Evolutionary conservation across 768 basidiomycete species (phyloP), one percentile per base, ranked within the genome.

Genomic region (Russula griseocarnosa): DNA sequence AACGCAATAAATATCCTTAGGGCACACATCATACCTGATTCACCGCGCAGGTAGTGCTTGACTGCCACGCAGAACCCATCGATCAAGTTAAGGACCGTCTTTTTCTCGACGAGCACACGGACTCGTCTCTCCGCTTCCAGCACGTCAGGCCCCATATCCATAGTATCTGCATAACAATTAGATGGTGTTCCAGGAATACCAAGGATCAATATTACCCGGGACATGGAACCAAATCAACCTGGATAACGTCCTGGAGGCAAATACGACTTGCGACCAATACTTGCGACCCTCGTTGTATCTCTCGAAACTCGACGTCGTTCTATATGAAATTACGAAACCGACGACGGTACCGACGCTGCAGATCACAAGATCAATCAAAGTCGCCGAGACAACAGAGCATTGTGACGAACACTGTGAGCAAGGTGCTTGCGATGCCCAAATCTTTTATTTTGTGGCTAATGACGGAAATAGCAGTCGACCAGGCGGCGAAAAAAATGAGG

Each of bases 211-310:
- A 63, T 77, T 69, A 84, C 86, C 78, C 22, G 82, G 82, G 9
- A 87, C 78, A 73, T 87, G 86, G 72, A 88, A 84, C 87, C 87
- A 88, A 9, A 84, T 78, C 0, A 81, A 79, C 20, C 88, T 77
- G 0, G 86, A 79, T 71, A 88, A 78, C 3, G 81, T 84, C 44
- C 86, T 79, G 69, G 70, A 77, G 70, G 68, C 79, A 32, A 83
- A 72, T 52, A 84, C 81, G n/a, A 89, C 85, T 65, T 85, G 82
- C 3, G 85, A 85, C 88, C 88, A 90, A 6, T 83, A 74, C 56
- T 79, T 75, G 58, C 88, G 75, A 26, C 88, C 88, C 69, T 90
- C 87, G 61, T 89, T 88, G 72, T 89, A 89, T n/a, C 86, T 76
- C 71, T 88, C 86, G 68, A 87, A 88, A 44, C 85, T 86, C 5